Evolutionary conservation across 441 rosid genomes (phyloP).

Genomic region (Breynia disticha): DNA sequence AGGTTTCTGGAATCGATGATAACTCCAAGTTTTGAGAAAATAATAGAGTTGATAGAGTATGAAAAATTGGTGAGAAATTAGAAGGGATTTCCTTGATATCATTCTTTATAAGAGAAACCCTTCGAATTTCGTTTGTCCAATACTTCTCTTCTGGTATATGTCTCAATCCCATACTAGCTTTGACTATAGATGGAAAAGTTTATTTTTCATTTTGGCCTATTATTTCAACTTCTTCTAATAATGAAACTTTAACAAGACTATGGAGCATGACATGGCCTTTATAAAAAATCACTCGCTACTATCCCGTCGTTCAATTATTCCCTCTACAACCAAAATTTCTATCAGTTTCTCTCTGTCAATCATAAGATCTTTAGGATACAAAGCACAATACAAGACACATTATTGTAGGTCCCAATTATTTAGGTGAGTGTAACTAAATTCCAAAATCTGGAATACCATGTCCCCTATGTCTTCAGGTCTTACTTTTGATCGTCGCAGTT

Average conservation of each 20-base stretch:
- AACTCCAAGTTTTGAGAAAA: neutral
- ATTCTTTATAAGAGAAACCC: constrained; percentile 12
- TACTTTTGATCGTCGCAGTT: neutral
- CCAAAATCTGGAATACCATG: constrained; percentile 3
- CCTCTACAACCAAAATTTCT: constrained; percentile 5
- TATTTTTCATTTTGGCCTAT: neutral
- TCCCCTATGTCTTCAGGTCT: neutral
- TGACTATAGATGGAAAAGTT: constrained; percentile 4
- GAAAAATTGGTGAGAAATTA: neutral
- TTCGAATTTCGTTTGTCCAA: constrained; percentile 11
- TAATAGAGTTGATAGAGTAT: neutral
- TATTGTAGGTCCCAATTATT: neutral
- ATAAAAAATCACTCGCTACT: neutral
- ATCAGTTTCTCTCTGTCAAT: neutral
- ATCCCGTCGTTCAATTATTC: constrained; percentile 8
- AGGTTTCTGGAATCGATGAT: neutral
- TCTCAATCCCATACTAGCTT: neutral
- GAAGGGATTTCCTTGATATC: neutral
- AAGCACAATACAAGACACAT: constrained; percentile 16
- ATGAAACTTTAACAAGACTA: constrained; percentile 5
- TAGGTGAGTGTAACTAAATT: constrained; percentile 11
- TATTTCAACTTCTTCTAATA: constrained; percentile 4
- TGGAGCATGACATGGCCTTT: constrained; percentile 9
- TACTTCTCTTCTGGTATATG: constrained; percentile 1
- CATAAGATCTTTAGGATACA: neutral